phyloP scores from a whole-genome alignment of 805 yeast genomes.

The Nadsonia fulvescens region DNA sequence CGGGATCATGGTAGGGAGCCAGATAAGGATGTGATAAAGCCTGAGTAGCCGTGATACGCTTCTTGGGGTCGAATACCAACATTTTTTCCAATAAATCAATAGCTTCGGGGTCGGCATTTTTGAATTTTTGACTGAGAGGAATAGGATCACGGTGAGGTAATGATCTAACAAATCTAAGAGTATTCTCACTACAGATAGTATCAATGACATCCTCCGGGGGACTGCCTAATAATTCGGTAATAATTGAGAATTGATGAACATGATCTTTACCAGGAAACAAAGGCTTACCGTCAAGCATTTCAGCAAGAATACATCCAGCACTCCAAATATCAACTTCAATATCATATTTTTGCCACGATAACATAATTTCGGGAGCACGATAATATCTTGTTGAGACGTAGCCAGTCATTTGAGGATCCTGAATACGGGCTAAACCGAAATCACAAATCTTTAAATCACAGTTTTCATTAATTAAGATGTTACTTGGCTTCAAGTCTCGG shows the following conservation, averaged over 20 bases:
- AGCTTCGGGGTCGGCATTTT: slow-evolving; percentile 46
- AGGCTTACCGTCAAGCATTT: slow-evolving; percentile 94
- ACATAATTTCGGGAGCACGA: slow-evolving; percentile 96
- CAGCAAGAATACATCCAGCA: slow-evolving; percentile 93
- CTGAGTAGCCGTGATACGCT: slow-evolving; percentile 82
- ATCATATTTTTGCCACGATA: slow-evolving; percentile 96
- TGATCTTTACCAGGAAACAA: slow-evolving; percentile 96
- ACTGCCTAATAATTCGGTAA: slow-evolving; percentile 87
- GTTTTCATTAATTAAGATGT: slow-evolving; percentile 72
- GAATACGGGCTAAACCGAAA: slow-evolving; percentile 89
- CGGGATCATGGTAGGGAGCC: slow-evolving; percentile 91
- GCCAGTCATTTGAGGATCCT: slow-evolving; percentile 98
- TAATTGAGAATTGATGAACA: slow-evolving; percentile 92
- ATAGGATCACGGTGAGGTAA: slow-evolving; percentile 87
- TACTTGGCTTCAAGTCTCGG: slow-evolving; percentile 68
- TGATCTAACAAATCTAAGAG: slow-evolving; percentile 82
- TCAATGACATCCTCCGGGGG: slow-evolving; percentile 94
- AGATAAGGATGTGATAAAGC: slow-evolving; percentile 81
- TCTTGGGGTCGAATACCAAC: slow-evolving; percentile 89
- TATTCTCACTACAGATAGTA: slow-evolving; percentile 90
- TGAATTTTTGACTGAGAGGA: slow-evolving; percentile 68
- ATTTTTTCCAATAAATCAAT: slow-evolving; percentile 74
- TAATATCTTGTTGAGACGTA: slow-evolving; percentile 91
- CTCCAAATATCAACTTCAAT: slow-evolving; percentile 97
- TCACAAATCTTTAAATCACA: slow-evolving; percentile 86